phyloP scores from a whole-genome alignment of 75 land plant genomes.

The Larix kaempferi region DNA sequence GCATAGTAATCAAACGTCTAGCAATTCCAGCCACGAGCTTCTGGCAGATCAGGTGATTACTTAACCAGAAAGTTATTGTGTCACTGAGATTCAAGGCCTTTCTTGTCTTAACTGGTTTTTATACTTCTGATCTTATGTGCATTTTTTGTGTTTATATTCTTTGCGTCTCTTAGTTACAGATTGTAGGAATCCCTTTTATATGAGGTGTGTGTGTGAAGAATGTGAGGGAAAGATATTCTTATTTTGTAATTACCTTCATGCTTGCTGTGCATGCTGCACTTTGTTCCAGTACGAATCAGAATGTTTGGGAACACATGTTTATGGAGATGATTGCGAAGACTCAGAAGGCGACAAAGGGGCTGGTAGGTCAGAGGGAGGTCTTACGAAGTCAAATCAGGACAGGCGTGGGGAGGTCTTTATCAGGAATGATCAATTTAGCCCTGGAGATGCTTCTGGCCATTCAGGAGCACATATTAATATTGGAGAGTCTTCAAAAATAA shows the following conservation, averaged over 20 bases:
- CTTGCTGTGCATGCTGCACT: not conserved
- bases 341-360: slow-evolving; percentile 4
- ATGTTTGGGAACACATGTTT: not conserved
- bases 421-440: not conserved
- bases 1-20: slow-evolving; percentile 2
- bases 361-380: not conserved
- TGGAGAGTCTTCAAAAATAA: not conserved
- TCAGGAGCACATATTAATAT: slow-evolving; percentile 5
- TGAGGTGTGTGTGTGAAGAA: not conserved
- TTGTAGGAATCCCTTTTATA: not conserved
- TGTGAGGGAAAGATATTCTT: not conserved
- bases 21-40: slow-evolving; percentile 6
- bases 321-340: slow-evolving; percentile 2
- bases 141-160: not conserved
- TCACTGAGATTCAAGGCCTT: not conserved
- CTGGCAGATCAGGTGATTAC: slow-evolving; percentile 8
- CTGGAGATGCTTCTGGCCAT: slow-evolving; percentile 1
- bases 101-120: not conserved
- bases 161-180: not conserved
- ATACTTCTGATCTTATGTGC: not conserved
- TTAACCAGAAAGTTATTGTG: not conserved
- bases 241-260: not conserved
- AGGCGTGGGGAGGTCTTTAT: not conserved
- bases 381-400: not conserved
- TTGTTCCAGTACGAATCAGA: slow-evolving; percentile 1